Percentiles rank a stretch among this genome's conserved stretches.
Evolutionary conservation across 768 basidiomycete species (phyloP).

Genomic region (Leccinum obscurum): DNA sequence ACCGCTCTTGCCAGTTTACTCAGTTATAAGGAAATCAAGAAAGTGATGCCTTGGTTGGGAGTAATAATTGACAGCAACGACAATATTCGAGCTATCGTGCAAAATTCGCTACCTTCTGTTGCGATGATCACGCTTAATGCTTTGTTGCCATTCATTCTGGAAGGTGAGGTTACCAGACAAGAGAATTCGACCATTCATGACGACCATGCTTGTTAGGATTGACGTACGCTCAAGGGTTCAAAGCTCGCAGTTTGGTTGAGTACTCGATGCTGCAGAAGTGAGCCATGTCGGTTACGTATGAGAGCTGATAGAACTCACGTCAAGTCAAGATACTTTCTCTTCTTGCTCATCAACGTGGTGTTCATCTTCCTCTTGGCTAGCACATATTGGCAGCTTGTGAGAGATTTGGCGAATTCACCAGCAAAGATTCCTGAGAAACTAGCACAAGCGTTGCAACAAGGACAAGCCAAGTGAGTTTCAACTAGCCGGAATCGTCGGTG

Average conservation of each 20-base stretch:
- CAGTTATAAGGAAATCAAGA: constrained; percentile 93
- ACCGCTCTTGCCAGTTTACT: constrained; percentile 82
- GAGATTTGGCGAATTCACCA: constrained; percentile 90
- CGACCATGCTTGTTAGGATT: constrained; percentile 43
- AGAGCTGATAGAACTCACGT: constrained; percentile 9
- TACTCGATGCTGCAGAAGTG: constrained; percentile 92
- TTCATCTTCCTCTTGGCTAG: constrained; percentile 92
- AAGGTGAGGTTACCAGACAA: constrained; percentile 50
- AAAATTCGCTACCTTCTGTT: constrained; percentile 90
- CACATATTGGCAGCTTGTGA: constrained; percentile 89
- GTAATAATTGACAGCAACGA: constrained; percentile 79
- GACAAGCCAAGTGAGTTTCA: constrained; percentile 57
- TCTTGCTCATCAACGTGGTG: constrained; percentile 88
- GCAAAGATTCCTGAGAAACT: constrained; percentile 94
- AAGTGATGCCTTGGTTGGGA: constrained; percentile 84
- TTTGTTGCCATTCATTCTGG: constrained; percentile 81
- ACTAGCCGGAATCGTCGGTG: constrained; percentile 9
- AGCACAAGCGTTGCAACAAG: constrained; percentile 78
- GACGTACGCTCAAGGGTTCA: constrained; percentile 89
- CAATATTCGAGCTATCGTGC: constrained; percentile 81
- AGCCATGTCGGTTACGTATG: constrained; percentile 21
- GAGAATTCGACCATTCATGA: not conserved
- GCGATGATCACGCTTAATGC: constrained; percentile 92
- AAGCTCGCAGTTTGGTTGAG: constrained; percentile 90
- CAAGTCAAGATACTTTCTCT: constrained; percentile 79